Evolutionary conservation across 1,284 basidiomycete genomes (phyloP), one percentile per base, ranked within the genome.

Genomic region (Coniferiporia sulphurascens): DNA sequence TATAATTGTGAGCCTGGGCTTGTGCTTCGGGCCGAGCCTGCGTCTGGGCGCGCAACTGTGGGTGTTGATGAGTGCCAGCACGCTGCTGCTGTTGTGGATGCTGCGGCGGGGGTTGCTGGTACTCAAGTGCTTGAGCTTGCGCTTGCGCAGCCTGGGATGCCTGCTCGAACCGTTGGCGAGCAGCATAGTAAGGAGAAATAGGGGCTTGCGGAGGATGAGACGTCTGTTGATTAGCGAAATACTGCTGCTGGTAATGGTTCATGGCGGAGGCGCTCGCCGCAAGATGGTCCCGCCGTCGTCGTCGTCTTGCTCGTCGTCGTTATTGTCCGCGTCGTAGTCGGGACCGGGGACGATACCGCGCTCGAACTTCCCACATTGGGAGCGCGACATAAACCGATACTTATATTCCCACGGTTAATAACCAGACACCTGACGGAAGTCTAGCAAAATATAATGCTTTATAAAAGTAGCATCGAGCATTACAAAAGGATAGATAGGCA

Each of bases 241-340:
- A 56, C 10, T 55, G 56, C 34, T 58, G 53, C 44, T 55, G 59
- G 34, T 60, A 60, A 36, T 60, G 49, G 49, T 43, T 60, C 59
- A 60, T 60, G 48, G 35, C 19, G 32, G 43, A 46, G 22, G 21
- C 38, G 22, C 43, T 50, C 50, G 54, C 46, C 15, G 44, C 3
- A 1, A 46, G 17, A n/a, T 19, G 3, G 44, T n/a, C 44, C 13
- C 43, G 8, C 12, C 13, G 43, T 22, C 45, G 53, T n/a, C 22
- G 53, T 34, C 53, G 53, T 13, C 27, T 15, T 55, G 21, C 27
- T n/a, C 27, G 21, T 10, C 12, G 53, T 45, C 38, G 17, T 27
- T 5, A 5, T 27, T 27, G 27, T 3, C 27, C 27, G 34, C 41
- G 50, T 34, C 41, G 34, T 38, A 34, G 43, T 46, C 44, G n/a